Base-by-base conservation (phyloP, 2,329 filamentous ascomycete species). In the Colletotrichum tanaceti region DNA sequence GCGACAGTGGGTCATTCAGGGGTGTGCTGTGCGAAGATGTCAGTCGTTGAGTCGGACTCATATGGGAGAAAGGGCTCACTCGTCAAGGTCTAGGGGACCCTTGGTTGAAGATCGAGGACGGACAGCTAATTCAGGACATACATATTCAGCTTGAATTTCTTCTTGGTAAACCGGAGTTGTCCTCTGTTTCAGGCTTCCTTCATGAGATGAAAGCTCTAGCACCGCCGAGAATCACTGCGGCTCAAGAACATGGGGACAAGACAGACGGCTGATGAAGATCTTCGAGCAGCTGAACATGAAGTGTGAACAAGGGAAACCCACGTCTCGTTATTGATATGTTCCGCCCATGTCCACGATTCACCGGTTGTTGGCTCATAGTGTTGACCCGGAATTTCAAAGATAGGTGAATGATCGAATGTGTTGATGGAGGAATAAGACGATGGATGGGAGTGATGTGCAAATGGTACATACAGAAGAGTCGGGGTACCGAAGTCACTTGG, bases 11-110 rank as follows among this genome's bases (percentile, higher is more conserved):
- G 61, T 50, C 75, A 65, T 70, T 63, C 55, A 68, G 55, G 60
- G 60, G 62, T n/a, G 58, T 70, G 55, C 65, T 72, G 59, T 46
- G 71, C 62, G 65, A 32, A 22, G 18, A 72, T 74, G 44, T 70
- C 54, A 72, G 75, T 13, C 71, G 47, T 7, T 35, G 50, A 75
- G 46, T 9, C 28, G 46, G 24, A 24, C 7, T 58, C 71, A 65
- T 28, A 70, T 38, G 58, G 46, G 46, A 47, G 24, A 22, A 13
- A 11, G 5, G 16, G 78, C 89, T 80, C 85, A 95, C 91, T 95
- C 91, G 71, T 90, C 88, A 70, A 83, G 81, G 74, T 96, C 93
- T 22, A 97, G 83, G 4, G 93, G 93, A 1, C 93, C 93, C 78
- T 90, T 92, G 5, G 93, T 96, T 52, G 90, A 87, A 49, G 90